These are phyloP conservation scores for Bryoglossum gracile DNA, from an alignment of 495 filamentous ascomycete genomes.

Conservation along the genomic window DNA sequence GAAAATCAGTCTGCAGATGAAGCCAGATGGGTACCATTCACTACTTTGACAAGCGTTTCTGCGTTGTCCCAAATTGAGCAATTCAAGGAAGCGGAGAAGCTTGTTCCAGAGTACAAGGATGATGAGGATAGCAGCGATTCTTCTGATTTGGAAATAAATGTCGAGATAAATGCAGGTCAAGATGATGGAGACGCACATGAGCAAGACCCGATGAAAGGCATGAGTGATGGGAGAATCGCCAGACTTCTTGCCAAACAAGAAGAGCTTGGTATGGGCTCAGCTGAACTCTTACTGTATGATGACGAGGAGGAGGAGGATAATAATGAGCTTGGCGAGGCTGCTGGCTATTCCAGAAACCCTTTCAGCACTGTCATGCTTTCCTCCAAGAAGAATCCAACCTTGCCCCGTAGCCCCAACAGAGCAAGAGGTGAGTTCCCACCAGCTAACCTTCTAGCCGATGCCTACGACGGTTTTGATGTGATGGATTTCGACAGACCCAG, in stretches of 20 bases:
- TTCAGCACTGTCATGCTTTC: not conserved
- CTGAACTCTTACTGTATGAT: slow-evolving; percentile 51
- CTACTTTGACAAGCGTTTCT: slow-evolving; percentile 27
- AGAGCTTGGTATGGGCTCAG: slow-evolving; percentile 51
- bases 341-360: not conserved
- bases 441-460: slow-evolving; percentile 50
- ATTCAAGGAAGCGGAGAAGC: slow-evolving; percentile 33
- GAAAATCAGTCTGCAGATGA: slow-evolving; percentile 36
- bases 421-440: slow-evolving; percentile 20
- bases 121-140: slow-evolving; percentile 28
- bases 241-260: slow-evolving; percentile 57
- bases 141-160: slow-evolving; percentile 21
- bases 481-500: slow-evolving; percentile 72
- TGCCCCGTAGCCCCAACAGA: not conserved
- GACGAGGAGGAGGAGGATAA: slow-evolving; percentile 18
- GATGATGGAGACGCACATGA: slow-evolving; percentile 32
- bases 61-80: slow-evolving; percentile 27
- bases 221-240: slow-evolving; percentile 54
- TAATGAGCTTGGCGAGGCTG: slow-evolving; percentile 12
- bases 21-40: slow-evolving; percentile 40
- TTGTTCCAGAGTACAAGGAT: slow-evolving; percentile 22
- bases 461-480: slow-evolving; percentile 72
- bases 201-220: slow-evolving; percentile 23
- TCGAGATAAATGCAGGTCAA: slow-evolving; percentile 20
- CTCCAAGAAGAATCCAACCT: not conserved